A percentile compares a stretch with the other conserved stretches of the same genome.
Conservation (phyloP, 2,329 filamentous ascomycete genomes). For the Exserohilum turcica region DNA sequence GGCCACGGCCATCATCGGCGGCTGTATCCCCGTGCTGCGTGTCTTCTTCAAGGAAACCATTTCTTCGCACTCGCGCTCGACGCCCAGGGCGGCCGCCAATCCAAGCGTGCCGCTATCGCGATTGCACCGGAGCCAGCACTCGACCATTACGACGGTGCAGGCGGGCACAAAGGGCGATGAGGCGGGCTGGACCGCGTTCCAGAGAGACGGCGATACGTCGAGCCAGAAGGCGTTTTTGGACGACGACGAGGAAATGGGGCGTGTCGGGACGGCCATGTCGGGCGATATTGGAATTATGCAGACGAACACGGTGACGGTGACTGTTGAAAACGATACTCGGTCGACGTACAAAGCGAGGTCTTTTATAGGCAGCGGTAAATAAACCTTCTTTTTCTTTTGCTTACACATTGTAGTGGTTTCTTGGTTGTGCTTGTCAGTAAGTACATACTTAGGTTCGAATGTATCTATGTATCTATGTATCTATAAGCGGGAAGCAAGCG, state of each 20-base stretch:
- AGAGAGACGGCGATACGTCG: not conserved
- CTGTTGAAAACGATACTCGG: slow-evolving; percentile 3
- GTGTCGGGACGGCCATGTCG: not conserved
- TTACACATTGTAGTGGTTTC: too few species aligned
- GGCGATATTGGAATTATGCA: slow-evolving; percentile 6
- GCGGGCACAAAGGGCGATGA: slow-evolving; percentile 1
- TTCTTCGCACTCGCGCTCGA: slow-evolving; percentile 4
- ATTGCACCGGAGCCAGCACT: slow-evolving; percentile 6
- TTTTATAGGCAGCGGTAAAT: not conserved
- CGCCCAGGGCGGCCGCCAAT: not conserved
- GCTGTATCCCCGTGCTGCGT: slow-evolving; percentile 37
- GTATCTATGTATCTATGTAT: too few species aligned
- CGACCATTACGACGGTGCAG: slow-evolving; percentile 4
- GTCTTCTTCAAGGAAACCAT: slow-evolving; percentile 40
- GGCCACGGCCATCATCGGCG: slow-evolving; percentile 36
- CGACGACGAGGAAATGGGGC: slow-evolving; percentile 5
- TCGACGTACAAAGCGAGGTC: not conserved
- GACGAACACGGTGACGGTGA: slow-evolving; percentile 14
- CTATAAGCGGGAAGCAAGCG: too few species aligned
- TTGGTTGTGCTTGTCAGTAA: too few species aligned
- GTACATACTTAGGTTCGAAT: too few species aligned
- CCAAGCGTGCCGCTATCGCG: slow-evolving; percentile 3
- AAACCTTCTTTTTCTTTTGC: not conserved
- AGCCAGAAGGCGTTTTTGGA: slow-evolving; percentile 11
- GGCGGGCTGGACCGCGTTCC: not conserved